Percentiles rank a stretch among this genome's conserved stretches.
Evolutionary conservation across 2,329 filamentous ascomycete genomes (phyloP).

Genomic region (Pseudogymnoascus sp.): DNA sequence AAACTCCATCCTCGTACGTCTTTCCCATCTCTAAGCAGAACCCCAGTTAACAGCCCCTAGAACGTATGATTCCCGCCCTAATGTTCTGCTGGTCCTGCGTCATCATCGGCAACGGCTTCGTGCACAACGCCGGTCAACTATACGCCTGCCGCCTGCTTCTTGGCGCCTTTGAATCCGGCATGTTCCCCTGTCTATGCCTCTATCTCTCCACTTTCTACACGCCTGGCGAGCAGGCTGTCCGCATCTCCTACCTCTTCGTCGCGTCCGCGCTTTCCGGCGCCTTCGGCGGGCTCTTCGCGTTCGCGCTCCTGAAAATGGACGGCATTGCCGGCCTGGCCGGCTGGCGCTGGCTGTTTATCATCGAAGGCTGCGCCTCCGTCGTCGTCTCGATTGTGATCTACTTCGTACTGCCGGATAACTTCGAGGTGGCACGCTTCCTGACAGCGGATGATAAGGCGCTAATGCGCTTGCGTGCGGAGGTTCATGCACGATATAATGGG

Average conservation of each 20-base stretch:
- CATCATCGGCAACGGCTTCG: slow-evolving; percentile 38
- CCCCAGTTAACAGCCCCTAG: not conserved
- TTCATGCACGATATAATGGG: slow-evolving; percentile 40
- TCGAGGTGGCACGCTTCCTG: slow-evolving; percentile 39
- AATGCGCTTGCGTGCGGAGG: slow-evolving; percentile 39
- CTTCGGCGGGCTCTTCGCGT: slow-evolving; percentile 47
- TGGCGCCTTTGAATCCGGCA: slow-evolving; percentile 39
- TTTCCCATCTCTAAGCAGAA: not conserved
- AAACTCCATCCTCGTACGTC: slow-evolving; percentile 34
- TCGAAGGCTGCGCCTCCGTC: slow-evolving; percentile 39
- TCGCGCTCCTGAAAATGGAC: slow-evolving; percentile 39
- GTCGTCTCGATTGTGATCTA: slow-evolving; percentile 35
- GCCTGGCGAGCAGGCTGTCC: slow-evolving; percentile 43
- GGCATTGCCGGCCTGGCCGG: slow-evolving; percentile 35
- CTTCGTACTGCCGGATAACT: slow-evolving; percentile 40
- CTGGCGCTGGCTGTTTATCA: slow-evolving; percentile 43
- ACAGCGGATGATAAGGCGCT: slow-evolving; percentile 39
- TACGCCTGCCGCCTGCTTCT: slow-evolving; percentile 39
- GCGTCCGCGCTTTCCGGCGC: slow-evolving; percentile 42
- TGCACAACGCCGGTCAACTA: slow-evolving; percentile 33
- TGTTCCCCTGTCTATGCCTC: slow-evolving; percentile 41
- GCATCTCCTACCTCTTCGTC: slow-evolving; percentile 44
- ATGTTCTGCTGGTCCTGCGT: slow-evolving; percentile 38
- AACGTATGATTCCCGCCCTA: slow-evolving; percentile 7
- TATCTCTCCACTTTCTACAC: slow-evolving; percentile 48